Evolutionary conservation across 148 eudicot genomes (phyloP).

Genomic region (Heliosperma pusillum): DNA sequence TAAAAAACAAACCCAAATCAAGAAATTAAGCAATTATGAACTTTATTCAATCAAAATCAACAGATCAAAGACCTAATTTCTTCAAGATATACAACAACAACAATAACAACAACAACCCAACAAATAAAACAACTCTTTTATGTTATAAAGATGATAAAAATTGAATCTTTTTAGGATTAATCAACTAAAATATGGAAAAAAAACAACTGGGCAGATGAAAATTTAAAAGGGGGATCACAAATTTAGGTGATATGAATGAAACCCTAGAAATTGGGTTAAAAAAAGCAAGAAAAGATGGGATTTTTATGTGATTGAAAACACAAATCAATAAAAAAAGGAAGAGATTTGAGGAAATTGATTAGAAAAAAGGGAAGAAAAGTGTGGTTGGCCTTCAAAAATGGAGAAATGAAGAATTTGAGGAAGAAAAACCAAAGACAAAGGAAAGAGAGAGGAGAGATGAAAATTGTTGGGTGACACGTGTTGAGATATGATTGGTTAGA

Average conservation of each 20-base stretch:
- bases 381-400: slow-evolving; percentile 28
- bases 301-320: neutral
- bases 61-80: slow-evolving; percentile 6
- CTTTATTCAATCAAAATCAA: slow-evolving; percentile 7
- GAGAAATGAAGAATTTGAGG: neutral
- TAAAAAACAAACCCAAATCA: no score
- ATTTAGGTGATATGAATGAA: slow-evolving; percentile 14
- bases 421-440: slow-evolving; percentile 15
- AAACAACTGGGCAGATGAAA: slow-evolving; percentile 1
- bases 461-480: no score
- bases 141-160: neutral
- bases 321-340: neutral
- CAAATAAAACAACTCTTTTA: neutral
- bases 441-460: neutral
- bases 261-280: slow-evolving; percentile 10
- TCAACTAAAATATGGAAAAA: neutral
- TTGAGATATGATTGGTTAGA: no score
- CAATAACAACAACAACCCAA: neutral
- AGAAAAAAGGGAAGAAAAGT: neutral
- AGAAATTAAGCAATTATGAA: neutral
- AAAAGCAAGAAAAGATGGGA: neutral
- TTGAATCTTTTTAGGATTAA: slow-evolving; percentile 6
- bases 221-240: neutral
- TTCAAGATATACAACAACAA: neutral
- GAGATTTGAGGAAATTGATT: slow-evolving; percentile 1